phyloP scores from a whole-genome alignment of 2,329 filamentous ascomycete species.

The Colletotrichum melonis region DNA sequence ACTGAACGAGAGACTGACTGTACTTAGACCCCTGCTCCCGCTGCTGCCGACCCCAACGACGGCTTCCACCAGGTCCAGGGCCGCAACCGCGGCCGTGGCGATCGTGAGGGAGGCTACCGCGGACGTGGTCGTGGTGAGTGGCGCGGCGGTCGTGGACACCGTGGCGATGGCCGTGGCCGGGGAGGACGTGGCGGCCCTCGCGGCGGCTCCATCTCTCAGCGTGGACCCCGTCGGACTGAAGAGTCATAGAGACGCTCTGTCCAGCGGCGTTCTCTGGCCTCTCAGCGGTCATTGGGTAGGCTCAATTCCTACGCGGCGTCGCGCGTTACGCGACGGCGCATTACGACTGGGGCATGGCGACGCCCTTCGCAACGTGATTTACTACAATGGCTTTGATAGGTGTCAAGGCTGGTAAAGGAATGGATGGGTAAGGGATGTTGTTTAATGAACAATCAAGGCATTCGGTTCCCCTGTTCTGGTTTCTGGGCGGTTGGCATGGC shows the following conservation, averaged over 20 bases:
- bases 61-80: slow-evolving; percentile 79
- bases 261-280: slow-evolving; percentile 31
- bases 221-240: slow-evolving; percentile 52
- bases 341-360: slow-evolving; percentile 55
- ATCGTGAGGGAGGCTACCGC: slow-evolving; percentile 58
- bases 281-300: slow-evolving; percentile 41
- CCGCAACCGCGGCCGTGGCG: slow-evolving; percentile 67
- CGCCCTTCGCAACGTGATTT: slow-evolving; percentile 39
- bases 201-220: slow-evolving; percentile 46
- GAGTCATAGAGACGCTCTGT: slow-evolving; percentile 48
- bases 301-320: slow-evolving; percentile 43
- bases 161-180: slow-evolving; percentile 59
- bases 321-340: slow-evolving; percentile 45
- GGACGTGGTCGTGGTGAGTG: slow-evolving; percentile 59
- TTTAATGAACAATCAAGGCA: slow-evolving; percentile 28
- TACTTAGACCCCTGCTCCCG: slow-evolving; percentile 42
- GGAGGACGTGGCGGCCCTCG: slow-evolving; percentile 52
- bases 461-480: slow-evolving; percentile 33
- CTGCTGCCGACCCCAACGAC: slow-evolving; percentile 62
- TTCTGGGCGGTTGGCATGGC: slow-evolving; percentile 35
- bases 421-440: slow-evolving; percentile 23
- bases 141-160: slow-evolving; percentile 62
- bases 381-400: slow-evolving; percentile 32
- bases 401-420: slow-evolving; percentile 30
- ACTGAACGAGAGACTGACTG: slow-evolving; percentile 7